Percentiles rank a stretch among this genome's conserved stretches.
Evolutionary conservation across 2,329 filamentous ascomycete species (phyloP).

Genomic region (Colletotrichum limetticola): DNA sequence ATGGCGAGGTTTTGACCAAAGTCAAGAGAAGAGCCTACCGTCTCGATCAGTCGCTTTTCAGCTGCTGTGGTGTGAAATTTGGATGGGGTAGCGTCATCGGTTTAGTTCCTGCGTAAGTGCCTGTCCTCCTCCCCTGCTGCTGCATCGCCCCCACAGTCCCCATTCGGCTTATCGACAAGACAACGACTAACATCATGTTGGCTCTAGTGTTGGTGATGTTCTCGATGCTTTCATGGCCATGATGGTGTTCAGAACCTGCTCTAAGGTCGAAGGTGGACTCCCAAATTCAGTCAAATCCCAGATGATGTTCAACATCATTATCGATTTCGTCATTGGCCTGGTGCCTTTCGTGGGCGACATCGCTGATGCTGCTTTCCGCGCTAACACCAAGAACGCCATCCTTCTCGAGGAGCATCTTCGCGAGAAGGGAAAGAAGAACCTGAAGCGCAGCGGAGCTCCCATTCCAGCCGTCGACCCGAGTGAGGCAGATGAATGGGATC

Average conservation of each 20-base stretch:
- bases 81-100: conserved; percentile 92
- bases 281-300: conserved; percentile 66
- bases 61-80: conserved; percentile 82
- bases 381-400: conserved; percentile 81
- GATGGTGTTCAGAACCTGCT: conserved; percentile 79
- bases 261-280: conserved; percentile 81
- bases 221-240: conserved; percentile 79
- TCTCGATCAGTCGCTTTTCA: conserved; percentile 87
- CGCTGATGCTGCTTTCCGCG: conserved; percentile 76
- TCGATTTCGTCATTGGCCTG: conserved; percentile 80
- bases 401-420: conserved; percentile 76
- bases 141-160: neutral
- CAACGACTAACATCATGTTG: neutral
- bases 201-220: conserved; percentile 75
- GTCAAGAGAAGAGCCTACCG: conserved; percentile 88
- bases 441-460: conserved; percentile 58
- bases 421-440: conserved; percentile 70
- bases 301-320: conserved; percentile 84
- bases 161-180: neutral
- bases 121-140: neutral
- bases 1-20: conserved; percentile 83
- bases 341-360: conserved; percentile 83
- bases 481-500: conserved; percentile 63
- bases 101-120: conserved; percentile 79
- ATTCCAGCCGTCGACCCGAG: conserved; percentile 62